Evolutionary conservation across 768 basidiomycete genomes (phyloP).

Genomic region (Megacollybia marginata): DNA sequence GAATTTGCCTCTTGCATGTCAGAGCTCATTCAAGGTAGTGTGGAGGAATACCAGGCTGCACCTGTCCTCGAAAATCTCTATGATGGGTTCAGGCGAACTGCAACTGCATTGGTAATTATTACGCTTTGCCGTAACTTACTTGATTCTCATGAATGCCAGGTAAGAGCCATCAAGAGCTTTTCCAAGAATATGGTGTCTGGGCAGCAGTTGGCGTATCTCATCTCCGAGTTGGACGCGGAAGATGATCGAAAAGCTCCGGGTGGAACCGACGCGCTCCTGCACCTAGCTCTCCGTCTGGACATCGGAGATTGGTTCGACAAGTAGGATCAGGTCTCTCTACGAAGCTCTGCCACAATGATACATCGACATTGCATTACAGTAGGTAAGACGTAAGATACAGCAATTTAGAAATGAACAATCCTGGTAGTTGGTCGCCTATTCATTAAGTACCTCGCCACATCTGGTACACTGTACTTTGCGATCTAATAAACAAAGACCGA

Average conservation of each 20-base stretch:
- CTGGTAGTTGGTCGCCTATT: no score
- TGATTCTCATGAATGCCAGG: constrained; percentile 26
- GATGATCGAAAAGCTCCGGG: constrained; percentile 34
- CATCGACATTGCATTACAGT: no score
- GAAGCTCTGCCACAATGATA: no score
- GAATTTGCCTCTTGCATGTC: constrained; percentile 62
- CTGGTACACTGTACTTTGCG: constrained; percentile 56
- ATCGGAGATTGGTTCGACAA: constrained; percentile 46
- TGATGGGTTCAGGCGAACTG: constrained; percentile 44
- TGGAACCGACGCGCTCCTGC: constrained; percentile 45
- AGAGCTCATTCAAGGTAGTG: constrained; percentile 42
- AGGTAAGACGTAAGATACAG: no score
- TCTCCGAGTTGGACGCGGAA: constrained; percentile 11
- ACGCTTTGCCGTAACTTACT: background rate
- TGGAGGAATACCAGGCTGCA: constrained; percentile 63
- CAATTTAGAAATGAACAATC: no score
- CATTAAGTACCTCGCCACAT: constrained; percentile 36
- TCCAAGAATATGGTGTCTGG: constrained; percentile 33
- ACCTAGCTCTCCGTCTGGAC: constrained; percentile 48
- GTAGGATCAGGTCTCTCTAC: no score
- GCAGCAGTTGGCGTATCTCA: no score
- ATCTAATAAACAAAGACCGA: constrained; percentile 74
- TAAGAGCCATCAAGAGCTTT: constrained; percentile 44
- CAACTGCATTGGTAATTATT: constrained; percentile 31
- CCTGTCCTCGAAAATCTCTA: constrained; percentile 47